Evolutionary conservation across 768 basidiomycete genomes (phyloP).

Genomic region (Rhizopogon vinicolor): DNA sequence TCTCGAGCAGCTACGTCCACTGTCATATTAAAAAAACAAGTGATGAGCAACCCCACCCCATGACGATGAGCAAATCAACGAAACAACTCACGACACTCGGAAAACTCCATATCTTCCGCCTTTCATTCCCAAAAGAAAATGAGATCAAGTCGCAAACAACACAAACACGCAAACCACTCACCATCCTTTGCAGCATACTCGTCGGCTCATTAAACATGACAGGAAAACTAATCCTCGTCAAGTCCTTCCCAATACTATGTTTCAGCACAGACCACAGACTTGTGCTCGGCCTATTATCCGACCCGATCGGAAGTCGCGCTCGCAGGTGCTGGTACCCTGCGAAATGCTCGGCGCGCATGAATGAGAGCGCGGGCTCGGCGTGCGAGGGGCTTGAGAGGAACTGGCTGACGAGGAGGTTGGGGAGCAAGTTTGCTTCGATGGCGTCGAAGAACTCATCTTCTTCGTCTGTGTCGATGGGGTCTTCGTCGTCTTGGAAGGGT

Average conservation of each 20-base stretch:
- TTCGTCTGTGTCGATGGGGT: conserved; percentile 55
- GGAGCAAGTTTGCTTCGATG: conserved; percentile 77
- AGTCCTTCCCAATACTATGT: conserved; percentile 91
- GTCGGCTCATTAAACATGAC: conserved; percentile 94
- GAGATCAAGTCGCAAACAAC: conserved; percentile 1
- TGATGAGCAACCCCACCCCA: too few species aligned
- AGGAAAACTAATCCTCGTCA: conserved; percentile 94
- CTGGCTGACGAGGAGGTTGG: conserved; percentile 68
- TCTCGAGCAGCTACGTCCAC: conserved; percentile 84
- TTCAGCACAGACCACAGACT: conserved; percentile 95
- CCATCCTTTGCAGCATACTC: conserved; percentile 96
- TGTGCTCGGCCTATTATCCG: conserved; percentile 80
- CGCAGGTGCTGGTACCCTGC: conserved; percentile 67
- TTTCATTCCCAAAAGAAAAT: conserved; percentile 7
- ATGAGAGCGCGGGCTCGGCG: conserved; percentile 28
- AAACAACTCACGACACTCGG: conserved; percentile 70
- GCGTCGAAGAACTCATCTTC: conserved; percentile 99
- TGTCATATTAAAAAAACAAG: conserved; percentile 19
- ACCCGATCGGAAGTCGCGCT: conserved; percentile 51
- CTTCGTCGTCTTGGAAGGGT: conserved; percentile 28
- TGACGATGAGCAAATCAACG: background rate
- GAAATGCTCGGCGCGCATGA: conserved; percentile 46
- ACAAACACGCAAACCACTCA: conserved; percentile 21
- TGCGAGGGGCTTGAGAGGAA: conserved; percentile 47
- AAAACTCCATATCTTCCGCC: conserved; percentile 98